Base-by-base conservation (phyloP, 176 grass and related monocot genomes). In the Oryza longistaminata region DNA sequence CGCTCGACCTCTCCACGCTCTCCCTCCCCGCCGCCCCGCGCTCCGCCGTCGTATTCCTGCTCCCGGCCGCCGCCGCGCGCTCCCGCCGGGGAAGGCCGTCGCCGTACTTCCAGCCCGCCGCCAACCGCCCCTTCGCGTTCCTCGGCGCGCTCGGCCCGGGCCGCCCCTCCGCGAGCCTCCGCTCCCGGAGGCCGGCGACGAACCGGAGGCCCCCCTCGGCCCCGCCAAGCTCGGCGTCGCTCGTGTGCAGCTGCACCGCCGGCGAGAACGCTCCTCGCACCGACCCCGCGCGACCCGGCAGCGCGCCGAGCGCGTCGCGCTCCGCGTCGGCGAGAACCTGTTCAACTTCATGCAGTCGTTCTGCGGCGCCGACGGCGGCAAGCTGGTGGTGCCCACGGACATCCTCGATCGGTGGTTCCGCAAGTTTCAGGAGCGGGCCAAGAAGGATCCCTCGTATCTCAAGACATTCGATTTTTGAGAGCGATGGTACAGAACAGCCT, bases 271-370 rank as follows among this genome's bases (percentile, higher is more conserved):
- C n/a, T n/a, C n/a, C n/a, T n/a, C n/a, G n/a, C n/a, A n/a, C n/a
- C n/a, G n/a, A n/a, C n/a, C n/a, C n/a, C n/a, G n/a, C n/a, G n/a
- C n/a, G n/a, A n/a, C n/a, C n/a, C n/a, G n/a, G n/a, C n/a, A 87
- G 79, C 92, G 87, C 66, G 95, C 87, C 29, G 93, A 98, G 73
- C 87, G 87, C 2, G 86, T 98, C 26, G 91, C 96, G 25, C 88
- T 98, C 44, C 86, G 85, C 24, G 93, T 98, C 6, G 96, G 96
- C 8, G 93, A 98, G 93, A 95, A 95, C 89, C 80, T 98, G 29
- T 98, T 98, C 86, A 98, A 93, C 74, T 98, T 90, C 90, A 98
- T 98, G 93, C 93, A 95, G 78, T 98, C 96, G 0, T 98, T 98
- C 86, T 98, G 96, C 22, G 93, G 93, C 31, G 87, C 91, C 21